Evolutionary conservation across 495 filamentous ascomycete species (phyloP).

Genomic region (Aspergillus ostianus): DNA sequence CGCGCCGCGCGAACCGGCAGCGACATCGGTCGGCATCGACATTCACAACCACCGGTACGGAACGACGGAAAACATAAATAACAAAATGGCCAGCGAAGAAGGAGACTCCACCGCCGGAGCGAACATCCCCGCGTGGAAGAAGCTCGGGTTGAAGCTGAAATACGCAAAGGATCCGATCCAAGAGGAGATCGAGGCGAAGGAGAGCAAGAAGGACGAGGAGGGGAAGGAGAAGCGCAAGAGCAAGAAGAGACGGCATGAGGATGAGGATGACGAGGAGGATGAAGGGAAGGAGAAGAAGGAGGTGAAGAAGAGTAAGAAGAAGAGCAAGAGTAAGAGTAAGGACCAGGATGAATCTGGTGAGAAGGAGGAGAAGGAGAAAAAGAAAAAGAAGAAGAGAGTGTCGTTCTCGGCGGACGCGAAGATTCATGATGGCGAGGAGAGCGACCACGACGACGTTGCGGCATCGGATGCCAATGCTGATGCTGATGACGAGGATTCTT

Average conservation of each 20-base stretch:
- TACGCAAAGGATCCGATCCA: constrained; percentile 48
- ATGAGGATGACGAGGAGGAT: constrained; percentile 9
- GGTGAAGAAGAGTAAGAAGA: constrained; percentile 2
- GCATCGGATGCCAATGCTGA: constrained; percentile 21
- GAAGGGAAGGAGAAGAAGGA: constrained; percentile 1
- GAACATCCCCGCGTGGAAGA: constrained; percentile 72
- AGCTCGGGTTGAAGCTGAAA: constrained; percentile 74
- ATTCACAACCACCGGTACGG: background rate
- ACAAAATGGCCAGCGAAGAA: constrained; percentile 23
- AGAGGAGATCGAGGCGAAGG: constrained; percentile 23
- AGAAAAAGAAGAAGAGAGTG: constrained; percentile 62
- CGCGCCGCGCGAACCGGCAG: background rate
- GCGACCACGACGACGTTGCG: constrained; percentile 19
- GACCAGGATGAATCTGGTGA: constrained; percentile 1
- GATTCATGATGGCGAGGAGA: constrained; percentile 53
- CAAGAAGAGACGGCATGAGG: constrained; percentile 16
- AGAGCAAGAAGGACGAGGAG: constrained; percentile 19
- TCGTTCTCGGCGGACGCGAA: constrained; percentile 73
- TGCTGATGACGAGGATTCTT: constrained; percentile 9
- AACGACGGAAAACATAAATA: background rate
- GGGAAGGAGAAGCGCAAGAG: constrained; percentile 25
- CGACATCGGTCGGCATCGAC: too few relatives aligned
- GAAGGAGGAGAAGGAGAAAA: constrained; percentile 47
- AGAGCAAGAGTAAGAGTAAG: background rate
- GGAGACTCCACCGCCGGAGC: constrained; percentile 22